These are phyloP conservation scores for Nicotiana rustica DNA, from an alignment of 305 asterid genomes.

Conservation along the genomic window DNA sequence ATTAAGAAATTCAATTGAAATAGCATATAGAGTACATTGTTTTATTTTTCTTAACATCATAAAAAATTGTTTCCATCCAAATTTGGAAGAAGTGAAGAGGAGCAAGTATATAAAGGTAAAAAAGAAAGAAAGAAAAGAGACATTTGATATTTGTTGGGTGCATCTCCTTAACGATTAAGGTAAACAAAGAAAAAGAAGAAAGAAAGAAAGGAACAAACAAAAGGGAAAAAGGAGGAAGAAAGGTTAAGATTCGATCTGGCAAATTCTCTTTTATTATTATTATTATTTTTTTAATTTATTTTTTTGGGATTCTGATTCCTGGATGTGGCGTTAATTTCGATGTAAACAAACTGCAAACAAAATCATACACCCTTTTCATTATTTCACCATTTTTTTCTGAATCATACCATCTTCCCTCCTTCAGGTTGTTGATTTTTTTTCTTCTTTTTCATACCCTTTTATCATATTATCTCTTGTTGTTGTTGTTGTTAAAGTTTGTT, in stretches of 20 bases:
- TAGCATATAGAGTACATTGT: background rate
- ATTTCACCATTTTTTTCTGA: conserved; percentile 2
- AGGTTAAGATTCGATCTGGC: conserved; percentile 48
- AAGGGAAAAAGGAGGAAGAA: conserved; percentile 40
- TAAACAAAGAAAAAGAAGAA: background rate
- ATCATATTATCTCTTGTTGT: background rate
- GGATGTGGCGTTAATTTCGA: conserved; percentile 40
- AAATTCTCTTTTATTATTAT: background rate
- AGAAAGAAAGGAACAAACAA: conserved; percentile 16
- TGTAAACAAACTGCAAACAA: conserved; percentile 19
- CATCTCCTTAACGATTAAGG: background rate
- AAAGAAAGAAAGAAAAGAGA: background rate
- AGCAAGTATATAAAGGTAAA: background rate
- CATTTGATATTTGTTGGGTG: conserved; percentile 19
- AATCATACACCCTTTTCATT: background rate
- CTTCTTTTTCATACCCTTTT: background rate
- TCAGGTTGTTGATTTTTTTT: conserved; percentile 20
- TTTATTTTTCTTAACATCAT: background rate
- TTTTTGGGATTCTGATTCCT: conserved; percentile 34
- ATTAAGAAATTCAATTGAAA: background rate
- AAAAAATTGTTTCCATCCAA: background rate
- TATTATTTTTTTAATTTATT: background rate
- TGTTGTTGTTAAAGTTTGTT: background rate
- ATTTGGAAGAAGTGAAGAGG: background rate
- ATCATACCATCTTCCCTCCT: background rate